These are phyloP conservation scores for Populus davidiana DNA, from an alignment of 345 rosid genomes.

Conservation along the genomic window DNA sequence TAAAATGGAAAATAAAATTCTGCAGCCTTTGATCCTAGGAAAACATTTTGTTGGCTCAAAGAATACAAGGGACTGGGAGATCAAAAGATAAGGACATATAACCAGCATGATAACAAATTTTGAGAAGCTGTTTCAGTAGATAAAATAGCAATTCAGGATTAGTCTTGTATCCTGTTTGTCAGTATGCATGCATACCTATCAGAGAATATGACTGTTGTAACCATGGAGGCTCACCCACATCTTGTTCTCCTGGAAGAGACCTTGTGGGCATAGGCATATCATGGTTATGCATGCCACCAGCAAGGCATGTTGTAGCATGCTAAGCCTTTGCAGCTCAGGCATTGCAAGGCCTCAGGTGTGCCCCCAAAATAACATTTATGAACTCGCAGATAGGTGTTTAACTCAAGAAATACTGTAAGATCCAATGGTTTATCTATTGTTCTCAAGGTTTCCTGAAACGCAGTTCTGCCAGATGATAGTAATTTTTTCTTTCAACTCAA, in stretches of 20 bases:
- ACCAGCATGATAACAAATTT: background rate
- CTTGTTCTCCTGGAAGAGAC: background rate
- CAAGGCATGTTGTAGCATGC: background rate
- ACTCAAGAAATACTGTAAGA: background rate
- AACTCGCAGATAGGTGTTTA: background rate
- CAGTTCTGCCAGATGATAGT: background rate
- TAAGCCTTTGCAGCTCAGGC: background rate
- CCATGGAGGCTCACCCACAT: background rate
- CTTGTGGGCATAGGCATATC: background rate
- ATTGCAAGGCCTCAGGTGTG: background rate
- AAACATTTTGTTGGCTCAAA: background rate
- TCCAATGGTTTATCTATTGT: background rate
- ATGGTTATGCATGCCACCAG: background rate
- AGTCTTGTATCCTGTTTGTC: background rate
- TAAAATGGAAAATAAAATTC: too few relatives aligned
- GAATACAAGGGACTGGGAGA: background rate
- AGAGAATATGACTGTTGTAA: background rate
- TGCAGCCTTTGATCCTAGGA: background rate
- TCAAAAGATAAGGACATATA: background rate
- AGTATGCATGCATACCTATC: background rate
- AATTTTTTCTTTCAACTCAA: background rate
- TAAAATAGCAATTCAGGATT: background rate
- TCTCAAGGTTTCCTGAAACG: background rate
- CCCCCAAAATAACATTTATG: background rate
- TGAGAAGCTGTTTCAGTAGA: background rate